phyloP scores from a whole-genome alignment of 352 stramenopile species.

The Phytophthora europaea region DNA sequence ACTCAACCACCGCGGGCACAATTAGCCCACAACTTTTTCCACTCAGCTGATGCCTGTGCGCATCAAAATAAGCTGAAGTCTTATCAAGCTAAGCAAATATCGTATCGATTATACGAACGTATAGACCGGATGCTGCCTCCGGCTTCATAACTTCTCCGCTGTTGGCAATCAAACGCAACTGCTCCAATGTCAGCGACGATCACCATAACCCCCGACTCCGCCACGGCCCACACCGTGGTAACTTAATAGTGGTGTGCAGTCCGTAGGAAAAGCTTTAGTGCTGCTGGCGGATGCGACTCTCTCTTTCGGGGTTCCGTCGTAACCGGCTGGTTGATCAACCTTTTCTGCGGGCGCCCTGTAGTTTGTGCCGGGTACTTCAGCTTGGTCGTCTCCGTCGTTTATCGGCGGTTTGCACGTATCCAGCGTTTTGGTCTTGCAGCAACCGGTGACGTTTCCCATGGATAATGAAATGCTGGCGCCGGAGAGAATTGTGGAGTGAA shows the following conservation, averaged over 20 bases:
- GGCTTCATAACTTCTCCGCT: neutral
- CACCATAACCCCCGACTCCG: neutral
- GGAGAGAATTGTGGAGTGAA: neutral
- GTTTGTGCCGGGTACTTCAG: neutral
- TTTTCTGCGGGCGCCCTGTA: neutral
- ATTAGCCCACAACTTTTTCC: too few relatives aligned
- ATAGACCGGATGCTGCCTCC: too few relatives aligned
- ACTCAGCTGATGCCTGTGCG: too few relatives aligned
- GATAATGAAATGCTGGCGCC: neutral
- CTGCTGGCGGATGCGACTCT: too few relatives aligned
- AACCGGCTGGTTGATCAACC: neutral
- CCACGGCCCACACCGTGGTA: neutral
- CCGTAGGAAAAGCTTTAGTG: neutral
- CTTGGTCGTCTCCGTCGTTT: neutral
- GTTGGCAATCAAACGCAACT: neutral
- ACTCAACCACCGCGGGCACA: too few relatives aligned
- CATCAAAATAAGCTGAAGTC: too few relatives aligned
- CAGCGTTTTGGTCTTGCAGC: neutral
- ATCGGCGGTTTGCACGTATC: neutral
- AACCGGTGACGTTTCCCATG: neutral
- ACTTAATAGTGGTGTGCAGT: neutral
- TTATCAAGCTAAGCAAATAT: too few relatives aligned
- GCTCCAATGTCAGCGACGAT: neutral
- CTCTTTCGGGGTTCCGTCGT: neutral
- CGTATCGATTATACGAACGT: too few relatives aligned